Evolutionary conservation across 148 eudicot genomes (phyloP).

Genomic region (Cornus controversa): DNA sequence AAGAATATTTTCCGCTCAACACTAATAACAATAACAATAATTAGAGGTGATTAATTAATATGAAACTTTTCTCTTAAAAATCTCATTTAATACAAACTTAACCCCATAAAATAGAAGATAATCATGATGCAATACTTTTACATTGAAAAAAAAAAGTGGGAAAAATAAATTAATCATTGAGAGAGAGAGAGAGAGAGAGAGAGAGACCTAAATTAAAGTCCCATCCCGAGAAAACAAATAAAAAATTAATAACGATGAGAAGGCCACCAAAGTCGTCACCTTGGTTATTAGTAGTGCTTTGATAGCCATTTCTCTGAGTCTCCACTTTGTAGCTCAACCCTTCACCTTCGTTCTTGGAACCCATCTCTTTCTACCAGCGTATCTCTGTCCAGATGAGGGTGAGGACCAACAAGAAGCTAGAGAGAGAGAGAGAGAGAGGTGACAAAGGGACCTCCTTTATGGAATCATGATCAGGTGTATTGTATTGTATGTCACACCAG

Average conservation of each 20-base stretch:
- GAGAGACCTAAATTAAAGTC: neutral
- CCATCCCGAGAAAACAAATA: neutral
- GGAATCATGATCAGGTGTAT: neutral
- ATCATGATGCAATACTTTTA: too few species aligned
- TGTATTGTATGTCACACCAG: too few species aligned
- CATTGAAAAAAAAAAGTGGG: too few species aligned
- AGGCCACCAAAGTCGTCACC: constrained; percentile 2
- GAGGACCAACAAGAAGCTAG: neutral
- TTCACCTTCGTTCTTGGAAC: neutral
- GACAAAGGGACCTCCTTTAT: neutral
- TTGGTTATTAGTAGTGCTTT: neutral
- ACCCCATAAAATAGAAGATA: too few species aligned
- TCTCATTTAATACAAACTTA: neutral
- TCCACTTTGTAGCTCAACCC: neutral
- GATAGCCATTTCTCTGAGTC: neutral
- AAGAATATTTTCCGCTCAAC: neutral
- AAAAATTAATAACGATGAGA: neutral
- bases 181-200: too few species aligned
- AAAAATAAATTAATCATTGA: too few species aligned
- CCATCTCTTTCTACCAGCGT: neutral
- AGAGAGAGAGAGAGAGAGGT: too few species aligned
- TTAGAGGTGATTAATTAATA: too few species aligned
- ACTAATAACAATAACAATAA: too few species aligned
- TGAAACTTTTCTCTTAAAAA: neutral
- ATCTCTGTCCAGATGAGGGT: too few species aligned